Base-by-base conservation (phyloP, 1,139 yeast genomes). In the Taphrina deformans region DNA sequence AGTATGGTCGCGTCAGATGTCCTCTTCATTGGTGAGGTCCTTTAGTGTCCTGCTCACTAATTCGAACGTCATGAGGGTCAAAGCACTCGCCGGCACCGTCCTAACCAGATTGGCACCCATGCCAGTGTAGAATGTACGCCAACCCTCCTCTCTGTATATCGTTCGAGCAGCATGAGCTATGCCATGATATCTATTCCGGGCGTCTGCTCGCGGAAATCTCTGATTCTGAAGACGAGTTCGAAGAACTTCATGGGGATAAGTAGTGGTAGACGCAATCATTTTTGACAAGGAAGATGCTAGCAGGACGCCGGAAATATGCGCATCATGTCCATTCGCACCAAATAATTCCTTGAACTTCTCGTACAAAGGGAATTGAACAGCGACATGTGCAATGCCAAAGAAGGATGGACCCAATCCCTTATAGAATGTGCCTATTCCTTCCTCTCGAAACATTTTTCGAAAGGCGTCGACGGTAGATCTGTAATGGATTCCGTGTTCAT, bases 341-440 rank as follows among this genome's bases (percentile, higher is more conserved):
- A 66, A 62, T 68, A 69, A 27, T 46, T 74, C 75, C 73, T 93
- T 93, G 69, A 93, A 78, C 70, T 84, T 80, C 73, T 93, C 99
- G 74, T 93, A 93, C n/a, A 91, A 85, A 23, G 99, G 99, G 80
- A 93, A 93, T 77, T 93, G 99, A 63, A 93, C 88, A 0, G 97
- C 99, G 46, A 93, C 99, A 75, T 93, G 99, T 44, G 89, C 80
- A 50, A 93, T 80, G 0, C 99, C 99, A 71, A 93, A 85, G 67
- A 92, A 79, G 0, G 97, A 92, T 0, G 99, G 97, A 7, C 90
- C 83, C 46, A 93, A 79, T 1, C 99, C 99, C 55, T 95, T 84
- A 75, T 93, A 93, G 71, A 93, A 90, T n/a, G 91, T 92, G 55
- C 79, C 74, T 0, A 88, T 21, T 0, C 99, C 99, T 75, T 93